Evolutionary conservation across 495 filamentous ascomycete species (phyloP), one percentile per base, ranked within the genome.

Genomic region (Neurospora sp.): DNA sequence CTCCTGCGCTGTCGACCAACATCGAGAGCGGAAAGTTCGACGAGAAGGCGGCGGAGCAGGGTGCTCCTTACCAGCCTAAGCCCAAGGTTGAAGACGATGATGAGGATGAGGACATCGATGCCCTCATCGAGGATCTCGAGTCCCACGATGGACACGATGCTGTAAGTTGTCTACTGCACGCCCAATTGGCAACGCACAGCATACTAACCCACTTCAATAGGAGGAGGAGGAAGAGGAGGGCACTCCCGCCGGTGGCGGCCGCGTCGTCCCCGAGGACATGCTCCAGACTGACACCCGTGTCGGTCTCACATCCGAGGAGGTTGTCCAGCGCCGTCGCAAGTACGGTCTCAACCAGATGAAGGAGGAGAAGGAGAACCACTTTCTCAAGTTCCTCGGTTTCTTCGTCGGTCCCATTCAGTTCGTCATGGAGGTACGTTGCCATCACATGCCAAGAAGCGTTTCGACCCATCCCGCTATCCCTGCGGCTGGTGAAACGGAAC

Each of bases 321-420:
- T 95, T 31, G 61, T 82, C 59, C 77, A 83, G 72, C 89, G 92
- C 39, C 89, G 92, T 69, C 92, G 87, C 80, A 93, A 92, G 81
- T 93, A 91, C 82, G 94, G 94, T 81, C 84, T 92, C 78, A 97
- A 97, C 77, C 88, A 91, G 80, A 91, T 97, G 90, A 94, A 92
- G 75, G 91, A 95, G 81, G 91, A 95, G 83, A 96, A 93, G 82
- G 89, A 91, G 79, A 95, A 93, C 76, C 79, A 93, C n/a, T 80
- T 94, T 69, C 85, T 94, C 74, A 94, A 96, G 83, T 96, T 97
- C 79, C 80, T 96, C 31, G 84, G 83, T 73, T 96, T 91, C 84
- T 97, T 97, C 83, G 86, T 94, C 75, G 94, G 94, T 74, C 94
- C 94, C 40, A 94, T 97, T 77, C 94, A 97, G 80, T 94, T 93